Conservation (phyloP, 768 basidiomycete genomes). For the Arthromyces matolae region DNA sequence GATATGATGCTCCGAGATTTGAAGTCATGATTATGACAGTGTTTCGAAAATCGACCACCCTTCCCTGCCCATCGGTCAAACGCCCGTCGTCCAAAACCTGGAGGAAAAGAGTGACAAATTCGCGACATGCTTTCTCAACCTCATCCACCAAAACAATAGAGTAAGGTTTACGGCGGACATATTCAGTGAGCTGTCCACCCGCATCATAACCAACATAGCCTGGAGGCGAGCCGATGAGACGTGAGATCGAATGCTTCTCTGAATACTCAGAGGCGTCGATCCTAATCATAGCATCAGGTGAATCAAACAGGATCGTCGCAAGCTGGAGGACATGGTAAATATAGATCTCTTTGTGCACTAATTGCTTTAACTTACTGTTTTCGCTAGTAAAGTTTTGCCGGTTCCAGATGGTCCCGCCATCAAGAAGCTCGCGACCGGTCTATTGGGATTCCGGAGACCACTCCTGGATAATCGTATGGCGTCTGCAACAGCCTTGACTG, state of each 20-base stretch:
- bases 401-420: constrained; percentile 92
- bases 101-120: constrained; percentile 49
- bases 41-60: constrained; percentile 82
- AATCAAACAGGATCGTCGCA: constrained; percentile 86
- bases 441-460: constrained; percentile 83
- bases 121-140: constrained; percentile 85
- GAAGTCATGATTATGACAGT: constrained; percentile 95
- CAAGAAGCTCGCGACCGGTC: constrained; percentile 91
- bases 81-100: constrained; percentile 93
- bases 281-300: constrained; percentile 86
- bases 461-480: constrained; percentile 91
- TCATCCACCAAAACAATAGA: constrained; percentile 83
- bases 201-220: constrained; percentile 92
- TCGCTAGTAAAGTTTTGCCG: constrained; percentile 86
- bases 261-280: constrained; percentile 94
- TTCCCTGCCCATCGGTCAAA: constrained; percentile 91
- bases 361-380: constrained; percentile 59
- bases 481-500: constrained; percentile 89
- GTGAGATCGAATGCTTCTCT: constrained; percentile 57
- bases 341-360: not conserved
- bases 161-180: constrained; percentile 88
- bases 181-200: constrained; percentile 90
- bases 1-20: constrained; percentile 77
- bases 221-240: constrained; percentile 60
- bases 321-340: constrained; percentile 57